Conservation (phyloP, 2,329 filamentous ascomycete species). For the Botrytis pseudocinerea region DNA sequence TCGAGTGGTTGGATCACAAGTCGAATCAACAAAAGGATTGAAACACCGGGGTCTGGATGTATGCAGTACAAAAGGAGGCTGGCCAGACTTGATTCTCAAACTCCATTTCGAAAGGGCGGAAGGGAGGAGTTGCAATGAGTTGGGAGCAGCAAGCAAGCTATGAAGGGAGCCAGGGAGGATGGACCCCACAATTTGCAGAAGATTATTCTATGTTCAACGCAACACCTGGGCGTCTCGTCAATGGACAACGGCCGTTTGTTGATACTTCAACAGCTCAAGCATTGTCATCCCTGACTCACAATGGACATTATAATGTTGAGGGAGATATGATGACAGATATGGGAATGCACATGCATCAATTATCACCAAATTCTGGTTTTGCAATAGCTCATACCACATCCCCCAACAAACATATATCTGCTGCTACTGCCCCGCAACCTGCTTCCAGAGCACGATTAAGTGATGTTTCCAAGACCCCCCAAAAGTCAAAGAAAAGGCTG, state of each 20-base stretch:
- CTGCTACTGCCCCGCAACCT: slow-evolving; percentile 52
- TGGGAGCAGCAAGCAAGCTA: slow-evolving; percentile 56
- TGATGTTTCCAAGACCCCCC: slow-evolving; percentile 45
- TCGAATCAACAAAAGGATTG: slow-evolving; percentile 5
- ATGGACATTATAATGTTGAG: slow-evolving; percentile 51
- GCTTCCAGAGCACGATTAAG: slow-evolving; percentile 32
- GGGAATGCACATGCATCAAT: slow-evolving; percentile 63
- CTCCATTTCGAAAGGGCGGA: slow-evolving; percentile 11
- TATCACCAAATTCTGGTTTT: slow-evolving; percentile 54
- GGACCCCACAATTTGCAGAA: slow-evolving; percentile 64
- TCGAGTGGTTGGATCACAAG: neutral
- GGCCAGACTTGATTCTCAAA: slow-evolving; percentile 15
- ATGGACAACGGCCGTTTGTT: slow-evolving; percentile 35
- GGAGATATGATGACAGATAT: slow-evolving; percentile 53
- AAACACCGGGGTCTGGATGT: slow-evolving; percentile 16
- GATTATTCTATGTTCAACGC: slow-evolving; percentile 66
- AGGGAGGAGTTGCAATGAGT: slow-evolving; percentile 57
- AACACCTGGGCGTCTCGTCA: slow-evolving; percentile 59
- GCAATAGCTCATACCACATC: slow-evolving; percentile 55
- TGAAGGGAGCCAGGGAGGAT: slow-evolving; percentile 50
- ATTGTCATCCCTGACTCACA: slow-evolving; percentile 40
- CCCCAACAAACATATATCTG: slow-evolving; percentile 57
- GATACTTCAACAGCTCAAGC: slow-evolving; percentile 35
- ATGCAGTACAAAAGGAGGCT: slow-evolving; percentile 19
- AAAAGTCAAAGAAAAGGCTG: slow-evolving; percentile 42